phyloP scores from a whole-genome alignment of 2,329 filamentous ascomycete genomes.

The Sclerotinia sclerotiorum region DNA sequence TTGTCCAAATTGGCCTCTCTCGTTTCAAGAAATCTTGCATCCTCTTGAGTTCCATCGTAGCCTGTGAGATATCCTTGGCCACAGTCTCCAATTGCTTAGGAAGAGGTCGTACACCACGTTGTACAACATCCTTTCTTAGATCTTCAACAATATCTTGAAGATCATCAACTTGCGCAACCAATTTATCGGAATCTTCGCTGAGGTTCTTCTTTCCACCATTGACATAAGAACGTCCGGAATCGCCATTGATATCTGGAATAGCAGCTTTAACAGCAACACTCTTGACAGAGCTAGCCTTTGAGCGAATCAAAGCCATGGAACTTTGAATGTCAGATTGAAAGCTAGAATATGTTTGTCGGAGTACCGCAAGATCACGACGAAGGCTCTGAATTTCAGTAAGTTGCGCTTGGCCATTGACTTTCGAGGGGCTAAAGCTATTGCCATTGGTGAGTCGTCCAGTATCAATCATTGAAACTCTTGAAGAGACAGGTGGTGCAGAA shows the following conservation, averaged over 20 bases:
- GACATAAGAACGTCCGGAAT: constrained; percentile 82
- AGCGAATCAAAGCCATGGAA: constrained; percentile 80
- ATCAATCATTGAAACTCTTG: constrained; percentile 37
- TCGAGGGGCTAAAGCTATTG: constrained; percentile 36
- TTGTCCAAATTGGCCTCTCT: constrained; percentile 97
- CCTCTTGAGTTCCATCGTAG: constrained; percentile 85
- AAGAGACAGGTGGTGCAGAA: constrained; percentile 31
- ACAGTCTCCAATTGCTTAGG: constrained; percentile 88
- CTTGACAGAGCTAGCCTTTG: constrained; percentile 81
- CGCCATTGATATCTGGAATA: constrained; percentile 70
- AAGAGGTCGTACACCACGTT: constrained; percentile 84
- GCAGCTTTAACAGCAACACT: constrained; percentile 67
- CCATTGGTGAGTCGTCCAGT: constrained; percentile 30
- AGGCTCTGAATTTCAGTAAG: constrained; percentile 77
- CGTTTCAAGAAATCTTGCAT: constrained; percentile 88
- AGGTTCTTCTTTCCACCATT: constrained; percentile 83
- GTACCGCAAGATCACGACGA: constrained; percentile 82
- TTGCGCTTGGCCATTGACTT: constrained; percentile 53
- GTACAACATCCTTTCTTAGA: constrained; percentile 93
- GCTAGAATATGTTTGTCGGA: constrained; percentile 89
- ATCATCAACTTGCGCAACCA: constrained; percentile 91
- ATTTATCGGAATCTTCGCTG: constrained; percentile 80
- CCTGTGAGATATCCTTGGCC: constrained; percentile 78
- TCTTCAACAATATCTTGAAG: constrained; percentile 97
- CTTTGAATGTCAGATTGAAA: constrained; percentile 86